Percentiles rank a stretch among this genome's conserved stretches.
Evolutionary conservation across 2,329 filamentous ascomycete genomes (phyloP).

Genomic region (Tolypocladium endophyticum): DNA sequence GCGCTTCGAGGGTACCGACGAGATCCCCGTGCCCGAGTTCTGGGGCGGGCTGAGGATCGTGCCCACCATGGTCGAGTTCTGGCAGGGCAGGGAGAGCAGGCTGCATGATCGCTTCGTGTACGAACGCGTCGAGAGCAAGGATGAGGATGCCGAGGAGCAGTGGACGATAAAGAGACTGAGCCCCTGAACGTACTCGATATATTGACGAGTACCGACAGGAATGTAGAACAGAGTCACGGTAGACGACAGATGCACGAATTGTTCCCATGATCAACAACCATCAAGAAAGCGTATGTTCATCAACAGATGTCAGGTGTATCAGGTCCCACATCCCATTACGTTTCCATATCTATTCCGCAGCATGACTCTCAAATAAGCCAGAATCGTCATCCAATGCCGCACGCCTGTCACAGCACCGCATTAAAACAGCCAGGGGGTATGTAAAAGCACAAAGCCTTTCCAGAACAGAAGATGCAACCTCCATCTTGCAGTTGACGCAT

Average conservation of each 20-base stretch:
- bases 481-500: background rate
- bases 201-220: background rate
- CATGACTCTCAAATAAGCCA: background rate
- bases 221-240: background rate
- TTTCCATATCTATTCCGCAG: background rate
- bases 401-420: background rate
- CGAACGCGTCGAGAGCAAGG: conserved; percentile 42
- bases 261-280: background rate
- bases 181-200: conserved; percentile 35
- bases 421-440: background rate
- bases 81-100: conserved; percentile 82
- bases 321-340: background rate
- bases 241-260: background rate
- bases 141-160: conserved; percentile 18
- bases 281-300: too few relatives aligned
- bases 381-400: background rate
- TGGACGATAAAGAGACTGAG: conserved; percentile 68
- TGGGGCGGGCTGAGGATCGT: conserved; percentile 88
- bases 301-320: background rate
- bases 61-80: conserved; percentile 86
- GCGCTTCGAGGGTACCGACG: conserved; percentile 61
- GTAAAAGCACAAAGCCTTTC: conserved; percentile 2
- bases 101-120: conserved; percentile 93
- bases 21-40: conserved; percentile 84
- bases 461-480: background rate